phyloP scores from a whole-genome alignment of 2,329 filamentous ascomycete genomes.

The Paracamarosporium sp. region DNA sequence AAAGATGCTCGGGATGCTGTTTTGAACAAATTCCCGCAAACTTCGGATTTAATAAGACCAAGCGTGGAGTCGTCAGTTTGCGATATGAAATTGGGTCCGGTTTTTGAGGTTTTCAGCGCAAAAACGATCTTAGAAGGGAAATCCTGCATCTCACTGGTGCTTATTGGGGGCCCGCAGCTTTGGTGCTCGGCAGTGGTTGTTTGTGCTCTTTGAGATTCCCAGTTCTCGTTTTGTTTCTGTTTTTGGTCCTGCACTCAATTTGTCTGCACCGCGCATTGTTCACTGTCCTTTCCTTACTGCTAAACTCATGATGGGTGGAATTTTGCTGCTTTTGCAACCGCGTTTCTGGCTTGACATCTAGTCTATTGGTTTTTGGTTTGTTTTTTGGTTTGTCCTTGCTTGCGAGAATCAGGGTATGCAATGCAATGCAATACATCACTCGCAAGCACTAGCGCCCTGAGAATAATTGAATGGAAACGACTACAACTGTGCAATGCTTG shows the following conservation, averaged over 20 bases:
- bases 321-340: conserved; percentile 5
- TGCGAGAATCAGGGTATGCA: neutral
- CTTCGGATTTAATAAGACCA: neutral
- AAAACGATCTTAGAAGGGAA: conserved; percentile 5
- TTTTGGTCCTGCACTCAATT: neutral
- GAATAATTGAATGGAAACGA: too few species aligned
- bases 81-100: conserved; percentile 8
- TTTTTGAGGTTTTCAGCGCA: conserved; percentile 6
- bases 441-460: neutral
- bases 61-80: conserved; percentile 11
- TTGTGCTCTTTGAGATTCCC: conserved; percentile 11
- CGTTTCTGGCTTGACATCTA: neutral
- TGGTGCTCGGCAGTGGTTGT: conserved; percentile 4
- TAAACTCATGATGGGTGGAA: conserved; percentile 1
- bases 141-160: conserved; percentile 1
- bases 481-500: neutral
- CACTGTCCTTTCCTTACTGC: conserved; percentile 7
- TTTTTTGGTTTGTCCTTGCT: neutral
- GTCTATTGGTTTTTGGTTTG: neutral
- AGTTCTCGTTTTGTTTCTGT: neutral
- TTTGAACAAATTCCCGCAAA: conserved; percentile 1
- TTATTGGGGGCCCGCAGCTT: neutral
- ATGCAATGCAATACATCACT: neutral
- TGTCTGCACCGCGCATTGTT: neutral
- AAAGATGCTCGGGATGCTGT: conserved; percentile 7